Percentiles rank a stretch among this genome's conserved stretches.
These are phyloP conservation scores for Plectosphaerella sp. DNA, from an alignment of 2,329 filamentous ascomycete species.

Conservation along the genomic window DNA sequence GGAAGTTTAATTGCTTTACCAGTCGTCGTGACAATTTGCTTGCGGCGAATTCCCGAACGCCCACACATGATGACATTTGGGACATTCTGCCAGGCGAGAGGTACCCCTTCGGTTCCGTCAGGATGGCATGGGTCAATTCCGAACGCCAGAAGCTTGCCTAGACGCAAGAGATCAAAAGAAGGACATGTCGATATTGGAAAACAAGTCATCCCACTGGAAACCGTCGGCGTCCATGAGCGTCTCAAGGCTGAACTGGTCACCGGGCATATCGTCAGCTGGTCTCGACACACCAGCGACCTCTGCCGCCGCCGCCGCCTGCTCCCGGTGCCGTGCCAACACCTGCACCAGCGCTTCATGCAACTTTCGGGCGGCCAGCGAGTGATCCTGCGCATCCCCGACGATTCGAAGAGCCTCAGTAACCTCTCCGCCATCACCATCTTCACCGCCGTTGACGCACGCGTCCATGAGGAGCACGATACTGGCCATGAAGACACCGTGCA, in stretches of 20 bases:
- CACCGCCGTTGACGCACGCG: conserved; percentile 28
- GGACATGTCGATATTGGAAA: neutral
- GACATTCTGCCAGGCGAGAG: too few relatives aligned
- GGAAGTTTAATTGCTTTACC: too few relatives aligned
- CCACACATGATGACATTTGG: too few relatives aligned
- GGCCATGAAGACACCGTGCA: conserved; percentile 34
- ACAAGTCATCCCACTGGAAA: conserved; percentile 2
- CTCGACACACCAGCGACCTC: neutral
- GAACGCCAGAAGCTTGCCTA: too few relatives aligned
- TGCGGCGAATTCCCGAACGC: too few relatives aligned
- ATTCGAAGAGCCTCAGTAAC: conserved; percentile 16
- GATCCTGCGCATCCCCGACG: conserved; percentile 11
- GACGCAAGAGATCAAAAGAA: neutral
- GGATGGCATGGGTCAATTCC: neutral
- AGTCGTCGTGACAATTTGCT: too few relatives aligned
- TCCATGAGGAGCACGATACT: conserved; percentile 32
- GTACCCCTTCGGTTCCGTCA: neutral
- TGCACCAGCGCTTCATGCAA: conserved; percentile 16
- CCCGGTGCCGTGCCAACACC: conserved; percentile 15
- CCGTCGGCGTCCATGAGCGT: neutral
- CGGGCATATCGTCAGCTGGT: neutral
- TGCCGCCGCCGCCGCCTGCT: neutral
- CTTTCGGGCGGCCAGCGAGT: conserved; percentile 10
- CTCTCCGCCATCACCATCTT: neutral
- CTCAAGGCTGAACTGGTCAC: neutral